These are phyloP conservation scores for Aspergillus ruber DNA, from an alignment of 2,329 filamentous ascomycete species.

Conservation along the genomic window DNA sequence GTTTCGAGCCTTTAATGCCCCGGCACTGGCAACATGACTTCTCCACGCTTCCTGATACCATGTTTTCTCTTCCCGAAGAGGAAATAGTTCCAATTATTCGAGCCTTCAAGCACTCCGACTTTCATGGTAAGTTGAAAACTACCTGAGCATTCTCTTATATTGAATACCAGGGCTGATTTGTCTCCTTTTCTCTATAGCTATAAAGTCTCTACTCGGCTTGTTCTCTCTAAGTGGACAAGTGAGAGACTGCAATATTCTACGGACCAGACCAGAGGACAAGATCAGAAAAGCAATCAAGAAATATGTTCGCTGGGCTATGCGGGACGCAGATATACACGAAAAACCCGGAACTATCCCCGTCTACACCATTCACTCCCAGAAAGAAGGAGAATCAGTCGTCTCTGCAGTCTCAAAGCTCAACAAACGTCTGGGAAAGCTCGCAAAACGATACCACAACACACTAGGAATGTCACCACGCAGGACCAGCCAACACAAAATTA, in stretches of 20 bases:
- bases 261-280: constrained; percentile 26
- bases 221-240: constrained; percentile 47
- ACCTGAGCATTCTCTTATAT: neutral
- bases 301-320: constrained; percentile 50
- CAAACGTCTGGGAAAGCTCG: constrained; percentile 38
- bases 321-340: constrained; percentile 41
- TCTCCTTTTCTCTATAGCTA: constrained; percentile 29
- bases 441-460: constrained; percentile 35
- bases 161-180: constrained; percentile 1
- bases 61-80: constrained; percentile 41
- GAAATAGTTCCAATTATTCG: constrained; percentile 43
- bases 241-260: constrained; percentile 43
- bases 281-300: constrained; percentile 38
- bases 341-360: constrained; percentile 34
- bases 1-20: constrained; percentile 51
- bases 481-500: neutral
- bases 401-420: constrained; percentile 39
- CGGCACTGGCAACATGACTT: constrained; percentile 49
- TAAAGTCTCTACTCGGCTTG: constrained; percentile 45
- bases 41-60: constrained; percentile 44
- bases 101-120: constrained; percentile 35
- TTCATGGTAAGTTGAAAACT: constrained; percentile 34
- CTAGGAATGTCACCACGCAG: constrained; percentile 3
- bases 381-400: constrained; percentile 32
- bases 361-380: constrained; percentile 40